phyloP scores from a whole-genome alignment of 495 filamentous ascomycete species.

The Xylaria longipes region DNA sequence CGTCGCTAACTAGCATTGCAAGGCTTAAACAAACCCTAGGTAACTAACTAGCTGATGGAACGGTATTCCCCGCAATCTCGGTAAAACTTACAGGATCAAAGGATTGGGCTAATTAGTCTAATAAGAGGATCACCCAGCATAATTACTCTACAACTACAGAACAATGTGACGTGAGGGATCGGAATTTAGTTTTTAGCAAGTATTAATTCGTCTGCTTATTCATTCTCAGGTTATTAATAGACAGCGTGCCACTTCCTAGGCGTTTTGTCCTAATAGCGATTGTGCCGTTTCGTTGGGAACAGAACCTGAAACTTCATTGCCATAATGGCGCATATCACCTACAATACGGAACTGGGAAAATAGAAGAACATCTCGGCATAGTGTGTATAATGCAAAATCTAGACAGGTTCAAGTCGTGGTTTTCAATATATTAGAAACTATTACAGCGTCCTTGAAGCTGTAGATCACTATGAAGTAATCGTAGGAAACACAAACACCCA shows the following conservation, averaged over 20 bases:
- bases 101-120: neutral
- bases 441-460: neutral
- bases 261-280: neutral
- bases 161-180: neutral
- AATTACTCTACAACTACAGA: neutral
- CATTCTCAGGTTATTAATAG: neutral
- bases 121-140: neutral
- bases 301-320: neutral
- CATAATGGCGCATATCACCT: neutral
- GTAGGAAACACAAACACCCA: neutral
- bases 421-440: neutral
- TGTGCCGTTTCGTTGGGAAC: neutral
- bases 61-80: neutral
- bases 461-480: neutral
- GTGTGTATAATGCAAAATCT: neutral
- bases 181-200: neutral
- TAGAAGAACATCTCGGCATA: neutral
- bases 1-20: neutral
- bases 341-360: neutral
- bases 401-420: neutral
- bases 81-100: neutral
- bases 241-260: neutral
- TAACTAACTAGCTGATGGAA: neutral
- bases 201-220: neutral
- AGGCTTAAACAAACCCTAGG: neutral